Evolutionary conservation across 805 yeast genomes (phyloP).

Genomic region (Metschnikowia matae): DNA sequence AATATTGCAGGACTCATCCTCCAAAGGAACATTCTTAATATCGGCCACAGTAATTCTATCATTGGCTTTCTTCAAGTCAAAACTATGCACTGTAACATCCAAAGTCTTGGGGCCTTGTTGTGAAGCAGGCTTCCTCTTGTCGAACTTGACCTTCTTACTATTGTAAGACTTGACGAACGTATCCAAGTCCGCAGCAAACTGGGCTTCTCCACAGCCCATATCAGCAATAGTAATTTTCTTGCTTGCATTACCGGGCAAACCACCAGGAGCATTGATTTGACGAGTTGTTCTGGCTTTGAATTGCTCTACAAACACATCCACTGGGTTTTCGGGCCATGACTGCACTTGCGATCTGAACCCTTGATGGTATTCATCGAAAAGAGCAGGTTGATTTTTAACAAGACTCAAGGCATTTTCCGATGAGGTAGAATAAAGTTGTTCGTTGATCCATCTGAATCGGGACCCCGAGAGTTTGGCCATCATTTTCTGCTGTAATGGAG

Average conservation of each 20-base stretch:
- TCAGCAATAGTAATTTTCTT: slow-evolving; percentile 82
- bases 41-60: slow-evolving; percentile 95
- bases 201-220: slow-evolving; percentile 99
- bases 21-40: slow-evolving; percentile 82
- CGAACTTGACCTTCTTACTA: slow-evolving; percentile 8
- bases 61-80: slow-evolving; percentile 87
- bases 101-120: slow-evolving; percentile 31
- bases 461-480: slow-evolving; percentile 92
- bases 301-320: slow-evolving; percentile 78
- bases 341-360: slow-evolving; percentile 95
- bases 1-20: slow-evolving; percentile 71
- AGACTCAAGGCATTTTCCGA: slow-evolving; percentile 74
- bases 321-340: slow-evolving; percentile 98
- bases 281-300: slow-evolving; percentile 55
- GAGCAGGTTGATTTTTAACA: slow-evolving; percentile 74
- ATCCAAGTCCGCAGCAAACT: slow-evolving; percentile 64
- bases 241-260: slow-evolving; percentile 70
- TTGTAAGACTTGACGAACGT: slow-evolving; percentile 40
- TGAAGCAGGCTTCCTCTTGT: slow-evolving; percentile 31
- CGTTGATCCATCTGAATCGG: slow-evolving; percentile 96
- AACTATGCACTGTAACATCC: slow-evolving; percentile 71
- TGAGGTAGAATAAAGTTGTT: slow-evolving; percentile 84
- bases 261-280: slow-evolving; percentile 93
- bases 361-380: slow-evolving; percentile 91
- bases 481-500: slow-evolving; percentile 93